Evolutionary conservation across 2,329 filamentous ascomycete species (phyloP), one percentile per base, ranked within the genome.

Genomic region (Cladophialophora exuberans): DNA sequence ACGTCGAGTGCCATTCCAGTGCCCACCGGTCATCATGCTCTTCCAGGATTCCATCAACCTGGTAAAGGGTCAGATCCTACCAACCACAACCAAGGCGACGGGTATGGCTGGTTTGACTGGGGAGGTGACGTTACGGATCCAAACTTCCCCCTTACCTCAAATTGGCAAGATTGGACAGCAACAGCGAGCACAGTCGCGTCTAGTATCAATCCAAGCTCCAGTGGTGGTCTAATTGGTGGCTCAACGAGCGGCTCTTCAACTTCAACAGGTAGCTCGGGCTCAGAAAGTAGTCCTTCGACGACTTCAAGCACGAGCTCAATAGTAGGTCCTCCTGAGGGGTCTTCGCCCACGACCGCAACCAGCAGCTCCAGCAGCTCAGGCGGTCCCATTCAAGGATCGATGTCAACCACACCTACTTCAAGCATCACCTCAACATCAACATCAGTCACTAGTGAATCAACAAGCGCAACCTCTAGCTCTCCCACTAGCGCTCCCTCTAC

Each of bases 101-200:
- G 41, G 5, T 57, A 47, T 30, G 46, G 18, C 23, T 57, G 57
- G 54, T 22, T 43, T 36, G 46, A 55, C 42, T 60, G 56, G 56
- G 56, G 56, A 4, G 48, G 53, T 28, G 48, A 47, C 46, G 49
- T 38, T 18, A 33, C 28, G 22, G 38, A 55, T 23, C 54, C 54
- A 20, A 18, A n/a, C 15, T 9, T 33, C 15, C 41, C 54, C 35
- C 42, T 57, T 35, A 31, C 54, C 15, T 15, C 15, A 11, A 22
- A 48, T 7, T 59, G 45, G 54, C 25, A n/a, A 17, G 46, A 57
- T 30, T 57, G 54, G 57, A 48, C 31, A 17, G 31, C 41, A 4
- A 54, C 25, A 30, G 50, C 42, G 15, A 31, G 28, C 2, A 53
- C 52, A 15, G 43, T 22, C 30, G 41, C 55, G 30, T 22, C 30